phyloP scores from a whole-genome alignment of 495 filamentous ascomycete species.

The Podospora conica region DNA sequence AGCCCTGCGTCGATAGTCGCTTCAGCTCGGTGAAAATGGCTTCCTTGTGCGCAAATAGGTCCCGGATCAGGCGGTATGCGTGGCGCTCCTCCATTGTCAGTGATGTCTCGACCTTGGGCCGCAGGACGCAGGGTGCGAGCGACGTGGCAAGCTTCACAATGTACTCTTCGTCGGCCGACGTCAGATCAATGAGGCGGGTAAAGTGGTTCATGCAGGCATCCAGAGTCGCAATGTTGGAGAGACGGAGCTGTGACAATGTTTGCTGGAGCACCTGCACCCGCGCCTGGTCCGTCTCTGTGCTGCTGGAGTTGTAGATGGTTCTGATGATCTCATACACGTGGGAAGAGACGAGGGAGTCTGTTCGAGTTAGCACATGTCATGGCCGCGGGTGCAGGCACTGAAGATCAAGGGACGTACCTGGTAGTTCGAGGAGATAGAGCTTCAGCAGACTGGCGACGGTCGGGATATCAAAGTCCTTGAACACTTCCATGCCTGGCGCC shows the following conservation, averaged over 20 bases:
- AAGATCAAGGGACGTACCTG: constrained; percentile 53
- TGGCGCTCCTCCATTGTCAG: constrained; percentile 94
- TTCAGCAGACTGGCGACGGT: constrained; percentile 92
- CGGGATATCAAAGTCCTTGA: constrained; percentile 84
- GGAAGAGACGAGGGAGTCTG: constrained; percentile 93
- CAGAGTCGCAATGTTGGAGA: constrained; percentile 96
- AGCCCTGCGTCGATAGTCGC: constrained; percentile 68
- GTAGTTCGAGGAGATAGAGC: constrained; percentile 91
- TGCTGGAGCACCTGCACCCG: constrained; percentile 92
- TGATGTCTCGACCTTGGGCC: constrained; percentile 76
- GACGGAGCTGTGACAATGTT: constrained; percentile 86
- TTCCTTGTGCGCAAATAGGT: constrained; percentile 90
- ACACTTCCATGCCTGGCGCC: constrained; percentile 62
- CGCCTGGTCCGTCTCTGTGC: constrained; percentile 61
- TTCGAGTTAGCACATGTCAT: constrained; percentile 11
- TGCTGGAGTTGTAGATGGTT: constrained; percentile 85
- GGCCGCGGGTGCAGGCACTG: not conserved
- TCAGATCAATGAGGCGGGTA: constrained; percentile 92
- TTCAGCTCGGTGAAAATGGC: constrained; percentile 94
- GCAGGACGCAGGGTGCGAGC: constrained; percentile 83
- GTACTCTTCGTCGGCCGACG: constrained; percentile 88
- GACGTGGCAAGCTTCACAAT: constrained; percentile 65
- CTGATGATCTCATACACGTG: constrained; percentile 99
- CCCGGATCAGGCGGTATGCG: constrained; percentile 83
- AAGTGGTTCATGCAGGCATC: constrained; percentile 98